A percentile compares a stretch with the other conserved stretches of the same genome.
Conservation (phyloP, 2,329 filamentous ascomycete species). For the Fusarium poae region DNA sequence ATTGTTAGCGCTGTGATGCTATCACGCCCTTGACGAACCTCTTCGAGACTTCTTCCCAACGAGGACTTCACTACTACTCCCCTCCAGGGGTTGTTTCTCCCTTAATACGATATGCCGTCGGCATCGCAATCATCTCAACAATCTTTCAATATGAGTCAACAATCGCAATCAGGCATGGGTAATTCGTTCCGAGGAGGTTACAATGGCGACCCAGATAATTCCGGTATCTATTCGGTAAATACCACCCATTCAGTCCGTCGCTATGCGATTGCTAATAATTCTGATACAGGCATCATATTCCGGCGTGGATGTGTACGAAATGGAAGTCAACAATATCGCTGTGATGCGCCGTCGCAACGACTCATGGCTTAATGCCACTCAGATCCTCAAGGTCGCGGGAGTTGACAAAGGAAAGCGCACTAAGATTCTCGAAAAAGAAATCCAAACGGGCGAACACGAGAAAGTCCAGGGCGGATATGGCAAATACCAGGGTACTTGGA, state of each 20-base stretch:
- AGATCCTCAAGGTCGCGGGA: slow-evolving; percentile 96
- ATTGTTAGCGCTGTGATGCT: slow-evolving; percentile 36
- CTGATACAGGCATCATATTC: slow-evolving; percentile 82
- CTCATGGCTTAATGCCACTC: slow-evolving; percentile 97
- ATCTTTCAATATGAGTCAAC: slow-evolving; percentile 69
- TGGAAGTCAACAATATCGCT: slow-evolving; percentile 93
- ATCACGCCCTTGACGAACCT: slow-evolving; percentile 14
- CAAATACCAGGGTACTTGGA: slow-evolving; percentile 99
- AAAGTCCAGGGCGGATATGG: slow-evolving; percentile 99
- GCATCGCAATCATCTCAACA: slow-evolving; percentile 68
- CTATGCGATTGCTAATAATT: slow-evolving; percentile 36
- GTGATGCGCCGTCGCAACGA: slow-evolving; percentile 97
- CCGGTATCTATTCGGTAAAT: slow-evolving; percentile 73
- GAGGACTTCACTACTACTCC: slow-evolving; percentile 1
- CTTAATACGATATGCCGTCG: slow-evolving; percentile 52
- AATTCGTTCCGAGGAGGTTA: slow-evolving; percentile 56
- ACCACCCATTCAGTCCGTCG: not conserved
- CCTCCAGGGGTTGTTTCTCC: not conserved
- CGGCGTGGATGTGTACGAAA: slow-evolving; percentile 96
- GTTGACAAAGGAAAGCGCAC: slow-evolving; percentile 98
- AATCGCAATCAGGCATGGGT: slow-evolving; percentile 59
- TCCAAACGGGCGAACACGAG: slow-evolving; percentile 94
- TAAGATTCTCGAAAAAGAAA: slow-evolving; percentile 98
- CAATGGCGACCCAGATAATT: slow-evolving; percentile 57
- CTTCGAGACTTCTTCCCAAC: not conserved